These are phyloP conservation scores for Saturnispora quitensis DNA, from an alignment of 805 yeast species.

Conservation along the genomic window DNA sequence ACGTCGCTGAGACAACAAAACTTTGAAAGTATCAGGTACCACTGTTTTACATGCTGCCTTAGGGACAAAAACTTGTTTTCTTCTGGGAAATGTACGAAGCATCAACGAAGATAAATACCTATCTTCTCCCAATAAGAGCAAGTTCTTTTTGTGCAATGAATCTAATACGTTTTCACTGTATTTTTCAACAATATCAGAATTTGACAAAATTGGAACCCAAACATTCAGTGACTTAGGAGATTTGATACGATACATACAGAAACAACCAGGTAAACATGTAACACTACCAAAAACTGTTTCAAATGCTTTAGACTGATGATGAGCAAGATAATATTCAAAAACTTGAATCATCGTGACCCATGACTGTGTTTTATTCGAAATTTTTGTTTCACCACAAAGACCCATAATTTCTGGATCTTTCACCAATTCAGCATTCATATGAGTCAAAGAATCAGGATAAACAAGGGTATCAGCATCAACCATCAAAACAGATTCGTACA, in stretches of 20 bases:
- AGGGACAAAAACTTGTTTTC: slow-evolving; percentile 79
- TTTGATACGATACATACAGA: slow-evolving; percentile 84
- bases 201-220: slow-evolving; percentile 91
- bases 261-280: slow-evolving; percentile 93
- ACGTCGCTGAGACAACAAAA: slow-evolving; percentile 83
- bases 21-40: slow-evolving; percentile 76
- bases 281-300: slow-evolving; percentile 94
- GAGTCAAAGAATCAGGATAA: slow-evolving; percentile 78
- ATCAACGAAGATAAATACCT: slow-evolving; percentile 75
- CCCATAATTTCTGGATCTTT: slow-evolving; percentile 86
- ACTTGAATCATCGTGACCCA: slow-evolving; percentile 95
- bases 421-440: slow-evolving; percentile 85
- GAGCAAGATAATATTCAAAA: slow-evolving; percentile 86
- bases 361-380: slow-evolving; percentile 68
- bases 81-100: slow-evolving; percentile 81
- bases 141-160: slow-evolving; percentile 78
- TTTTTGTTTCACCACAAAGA: slow-evolving; percentile 89
- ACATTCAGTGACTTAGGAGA: slow-evolving; percentile 74
- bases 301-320: slow-evolving; percentile 89
- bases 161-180: slow-evolving; percentile 80
- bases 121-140: slow-evolving; percentile 83
- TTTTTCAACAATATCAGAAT: slow-evolving; percentile 88
- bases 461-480: slow-evolving; percentile 93
- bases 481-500: slow-evolving; percentile 78
- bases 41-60: slow-evolving; percentile 89